A percentile compares a stretch with the other conserved stretches of the same genome.
These are phyloP conservation scores for Zizania palustris DNA, from an alignment of 202 grass and related monocot species.

Conservation along the genomic window DNA sequence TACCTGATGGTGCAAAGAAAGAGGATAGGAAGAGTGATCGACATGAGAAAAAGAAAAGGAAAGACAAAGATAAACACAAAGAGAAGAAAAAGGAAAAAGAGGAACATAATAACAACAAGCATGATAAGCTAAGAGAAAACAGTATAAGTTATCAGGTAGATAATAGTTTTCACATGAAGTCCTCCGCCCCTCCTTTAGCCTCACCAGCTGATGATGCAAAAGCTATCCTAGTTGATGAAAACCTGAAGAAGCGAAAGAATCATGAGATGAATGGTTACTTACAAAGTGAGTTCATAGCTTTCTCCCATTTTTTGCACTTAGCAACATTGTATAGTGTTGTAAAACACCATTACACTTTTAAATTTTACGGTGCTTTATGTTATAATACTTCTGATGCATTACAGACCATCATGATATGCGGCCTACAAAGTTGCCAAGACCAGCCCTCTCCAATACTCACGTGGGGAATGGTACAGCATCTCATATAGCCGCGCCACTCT, in stretches of 20 bases:
- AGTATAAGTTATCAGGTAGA: conserved; percentile 47
- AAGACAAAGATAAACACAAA: conserved; percentile 62
- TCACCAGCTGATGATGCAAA: not conserved
- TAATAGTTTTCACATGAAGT: conserved; percentile 46
- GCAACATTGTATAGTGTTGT: conserved; percentile 47
- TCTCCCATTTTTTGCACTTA: conserved; percentile 22
- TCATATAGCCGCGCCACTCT: conserved; percentile 60
- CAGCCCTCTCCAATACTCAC: conserved; percentile 51
- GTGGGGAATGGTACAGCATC: conserved; percentile 72
- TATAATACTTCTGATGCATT: conserved; percentile 63
- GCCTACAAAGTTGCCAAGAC: conserved; percentile 63
- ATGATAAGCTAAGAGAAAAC: conserved; percentile 48
- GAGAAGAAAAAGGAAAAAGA: conserved; percentile 63
- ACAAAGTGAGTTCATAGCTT: conserved; percentile 51
- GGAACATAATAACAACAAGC: conserved; percentile 53
- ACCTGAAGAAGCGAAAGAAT: conserved; percentile 69
- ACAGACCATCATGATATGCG: conserved; percentile 59
- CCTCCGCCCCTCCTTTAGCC: conserved; percentile 37
- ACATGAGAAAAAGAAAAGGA: conserved; percentile 64
- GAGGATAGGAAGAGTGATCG: conserved; percentile 44
- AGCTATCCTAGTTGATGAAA: conserved; percentile 30
- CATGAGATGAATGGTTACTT: conserved; percentile 63
- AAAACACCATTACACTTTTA: conserved; percentile 46
- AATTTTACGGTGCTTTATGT: conserved; percentile 52
- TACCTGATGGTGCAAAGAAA: conserved; percentile 47